Percentiles rank a stretch among this genome's conserved stretches.
phyloP scores from a whole-genome alignment of 306 rosid species.

The Malus sieversii region DNA sequence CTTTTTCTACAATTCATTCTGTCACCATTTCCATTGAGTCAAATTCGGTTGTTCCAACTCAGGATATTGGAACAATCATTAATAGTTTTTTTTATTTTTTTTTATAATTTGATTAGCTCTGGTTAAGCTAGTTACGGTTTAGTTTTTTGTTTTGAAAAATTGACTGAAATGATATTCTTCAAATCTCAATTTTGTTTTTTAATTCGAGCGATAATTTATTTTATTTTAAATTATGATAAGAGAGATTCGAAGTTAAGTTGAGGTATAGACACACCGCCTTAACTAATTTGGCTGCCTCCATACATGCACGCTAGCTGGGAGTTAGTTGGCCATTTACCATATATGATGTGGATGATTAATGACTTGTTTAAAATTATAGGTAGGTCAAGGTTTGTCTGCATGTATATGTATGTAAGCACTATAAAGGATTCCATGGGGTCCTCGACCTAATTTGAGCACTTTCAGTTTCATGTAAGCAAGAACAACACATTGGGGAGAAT shows the following conservation, averaged over 20 bases:
- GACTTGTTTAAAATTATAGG: not conserved
- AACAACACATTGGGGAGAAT: not conserved
- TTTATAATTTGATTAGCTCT: not conserved
- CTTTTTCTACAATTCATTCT: not conserved
- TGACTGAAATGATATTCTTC: too few relatives aligned
- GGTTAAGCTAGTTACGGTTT: too few relatives aligned
- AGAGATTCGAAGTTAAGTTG: too few relatives aligned
- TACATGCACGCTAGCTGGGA: too few relatives aligned
- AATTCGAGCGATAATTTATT: too few relatives aligned
- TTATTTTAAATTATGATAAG: too few relatives aligned
- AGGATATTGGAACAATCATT: not conserved
- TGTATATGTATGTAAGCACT: not conserved
- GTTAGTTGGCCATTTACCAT: not conserved
- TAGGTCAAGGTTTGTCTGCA: not conserved
- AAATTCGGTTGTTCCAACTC: not conserved
- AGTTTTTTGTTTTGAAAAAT: too few relatives aligned
- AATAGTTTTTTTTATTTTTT: too few relatives aligned
- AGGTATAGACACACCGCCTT: too few relatives aligned
- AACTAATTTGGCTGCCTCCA: too few relatives aligned
- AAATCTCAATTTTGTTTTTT: too few relatives aligned
- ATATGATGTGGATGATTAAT: not conserved
- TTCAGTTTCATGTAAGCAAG: not conserved
- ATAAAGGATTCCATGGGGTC: slow-evolving; percentile 8
- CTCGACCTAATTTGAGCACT: not conserved
- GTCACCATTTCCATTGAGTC: not conserved